Evolutionary conservation across 768 basidiomycete species (phyloP).

Genomic region (Mycena alexandri): DNA sequence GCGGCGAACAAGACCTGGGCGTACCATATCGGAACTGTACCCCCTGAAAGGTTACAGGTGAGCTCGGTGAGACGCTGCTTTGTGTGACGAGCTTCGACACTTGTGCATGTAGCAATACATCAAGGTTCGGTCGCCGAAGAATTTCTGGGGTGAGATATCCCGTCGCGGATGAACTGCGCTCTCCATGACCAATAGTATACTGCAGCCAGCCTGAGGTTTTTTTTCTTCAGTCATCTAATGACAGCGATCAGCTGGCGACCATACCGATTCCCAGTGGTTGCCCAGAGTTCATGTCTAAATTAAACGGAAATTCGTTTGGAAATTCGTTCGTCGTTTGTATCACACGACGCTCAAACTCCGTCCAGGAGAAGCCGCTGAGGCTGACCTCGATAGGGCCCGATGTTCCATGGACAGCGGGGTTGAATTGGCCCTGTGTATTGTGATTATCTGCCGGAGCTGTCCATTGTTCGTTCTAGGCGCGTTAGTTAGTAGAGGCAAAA

Average conservation of each 20-base stretch:
- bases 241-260: constrained; percentile 38
- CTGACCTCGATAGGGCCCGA: constrained; percentile 44
- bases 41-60: constrained; percentile 7
- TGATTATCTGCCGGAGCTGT: constrained; percentile 45
- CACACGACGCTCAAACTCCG: constrained; percentile 40
- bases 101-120: constrained; percentile 39
- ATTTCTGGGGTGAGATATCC: constrained; percentile 41
- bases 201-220: constrained; percentile 38
- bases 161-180: constrained; percentile 42
- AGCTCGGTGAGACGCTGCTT: neutral
- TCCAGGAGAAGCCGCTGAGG: constrained; percentile 39
- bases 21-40: constrained; percentile 20
- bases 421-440: constrained; percentile 45
- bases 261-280: constrained; percentile 47
- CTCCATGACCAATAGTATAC: constrained; percentile 38
- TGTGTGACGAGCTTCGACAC: constrained; percentile 30
- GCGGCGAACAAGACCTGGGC: constrained; percentile 14
- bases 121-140: constrained; percentile 39
- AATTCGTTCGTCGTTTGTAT: constrained; percentile 44
- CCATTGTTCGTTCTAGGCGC: constrained; percentile 45
- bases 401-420: constrained; percentile 47
- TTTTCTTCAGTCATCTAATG: constrained; percentile 41
- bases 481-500: neutral
- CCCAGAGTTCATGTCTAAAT: constrained; percentile 50
- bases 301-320: constrained; percentile 47